phyloP scores from a whole-genome alignment of 345 rosid genomes.

The Camelina sativa region DNA sequence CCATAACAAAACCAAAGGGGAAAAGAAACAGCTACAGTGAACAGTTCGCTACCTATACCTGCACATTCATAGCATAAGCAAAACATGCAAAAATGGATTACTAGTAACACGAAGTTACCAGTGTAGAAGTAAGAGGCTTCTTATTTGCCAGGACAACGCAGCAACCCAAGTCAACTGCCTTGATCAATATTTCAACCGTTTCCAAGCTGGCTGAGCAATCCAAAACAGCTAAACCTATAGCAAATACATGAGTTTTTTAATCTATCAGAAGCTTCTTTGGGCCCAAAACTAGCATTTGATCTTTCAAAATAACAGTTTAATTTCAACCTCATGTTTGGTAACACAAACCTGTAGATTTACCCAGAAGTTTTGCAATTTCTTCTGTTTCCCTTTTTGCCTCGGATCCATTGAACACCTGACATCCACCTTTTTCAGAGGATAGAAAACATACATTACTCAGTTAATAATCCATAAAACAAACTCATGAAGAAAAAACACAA shows the following conservation, averaged over 20 bases:
- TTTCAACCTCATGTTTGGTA: background rate
- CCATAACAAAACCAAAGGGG: background rate
- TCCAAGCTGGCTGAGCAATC: slow-evolving; percentile 90
- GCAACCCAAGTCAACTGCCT: slow-evolving; percentile 68
- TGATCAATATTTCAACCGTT: slow-evolving; percentile 56
- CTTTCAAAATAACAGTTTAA: background rate
- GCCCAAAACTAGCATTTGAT: background rate
- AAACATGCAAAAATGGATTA: background rate
- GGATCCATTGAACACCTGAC: slow-evolving; percentile 46
- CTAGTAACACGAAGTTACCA: slow-evolving; percentile 52
- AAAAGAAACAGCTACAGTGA: background rate
- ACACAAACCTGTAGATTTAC: slow-evolving; percentile 76
- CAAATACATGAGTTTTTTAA: background rate
- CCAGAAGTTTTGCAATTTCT: slow-evolving; percentile 59
- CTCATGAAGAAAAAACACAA: background rate
- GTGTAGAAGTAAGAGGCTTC: slow-evolving; percentile 83
- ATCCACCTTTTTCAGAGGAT: slow-evolving; percentile 38
- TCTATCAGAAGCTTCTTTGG: slow-evolving; percentile 1
- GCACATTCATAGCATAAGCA: background rate
- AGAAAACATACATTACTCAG: background rate
- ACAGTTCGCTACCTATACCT: slow-evolving; percentile 3
- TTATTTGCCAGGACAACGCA: slow-evolving; percentile 88
- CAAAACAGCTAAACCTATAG: slow-evolving; percentile 70
- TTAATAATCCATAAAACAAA: slow-evolving; percentile 4
- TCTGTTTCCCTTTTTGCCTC: slow-evolving; percentile 50